A percentile compares a stretch with the other conserved stretches of the same genome.
Conservation (phyloP, 345 rosid genomes). For the Camelina neglecta region DNA sequence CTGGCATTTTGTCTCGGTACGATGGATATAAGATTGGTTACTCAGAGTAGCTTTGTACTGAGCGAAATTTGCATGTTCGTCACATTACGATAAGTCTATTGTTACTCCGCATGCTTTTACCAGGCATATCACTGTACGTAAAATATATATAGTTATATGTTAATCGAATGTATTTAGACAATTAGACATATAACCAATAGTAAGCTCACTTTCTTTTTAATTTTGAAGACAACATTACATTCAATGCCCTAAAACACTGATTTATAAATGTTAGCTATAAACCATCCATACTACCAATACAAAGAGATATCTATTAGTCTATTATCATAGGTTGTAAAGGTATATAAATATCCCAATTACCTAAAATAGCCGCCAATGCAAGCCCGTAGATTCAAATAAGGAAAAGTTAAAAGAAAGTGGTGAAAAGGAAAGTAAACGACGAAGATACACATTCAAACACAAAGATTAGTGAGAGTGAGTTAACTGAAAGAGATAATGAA, state of each 20-base stretch:
- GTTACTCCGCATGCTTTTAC: background rate
- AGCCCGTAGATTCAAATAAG: background rate
- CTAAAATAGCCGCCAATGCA: background rate
- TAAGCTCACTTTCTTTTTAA: background rate
- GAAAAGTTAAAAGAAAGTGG: slow-evolving; percentile 10
- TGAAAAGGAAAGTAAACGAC: slow-evolving; percentile 31
- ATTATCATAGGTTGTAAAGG: background rate
- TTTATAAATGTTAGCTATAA: background rate
- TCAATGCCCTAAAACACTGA: background rate
- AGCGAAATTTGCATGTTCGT: background rate
- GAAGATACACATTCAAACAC: slow-evolving; percentile 13
- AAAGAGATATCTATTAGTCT: slow-evolving; percentile 1
- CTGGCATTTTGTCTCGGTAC: too few species aligned
- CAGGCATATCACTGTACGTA: background rate
- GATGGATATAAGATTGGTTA: background rate
- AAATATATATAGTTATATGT: background rate
- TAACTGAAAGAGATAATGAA: slow-evolving; percentile 10
- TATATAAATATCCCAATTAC: background rate
- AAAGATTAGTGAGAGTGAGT: background rate
- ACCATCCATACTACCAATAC: background rate
- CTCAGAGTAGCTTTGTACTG: background rate
- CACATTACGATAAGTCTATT: background rate
- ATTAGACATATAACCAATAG: background rate
- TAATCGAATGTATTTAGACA: background rate
- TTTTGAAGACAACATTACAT: background rate